Conservation (phyloP, 371 early-diverging fungal genomes). For the Haplosporangium sp. region DNA sequence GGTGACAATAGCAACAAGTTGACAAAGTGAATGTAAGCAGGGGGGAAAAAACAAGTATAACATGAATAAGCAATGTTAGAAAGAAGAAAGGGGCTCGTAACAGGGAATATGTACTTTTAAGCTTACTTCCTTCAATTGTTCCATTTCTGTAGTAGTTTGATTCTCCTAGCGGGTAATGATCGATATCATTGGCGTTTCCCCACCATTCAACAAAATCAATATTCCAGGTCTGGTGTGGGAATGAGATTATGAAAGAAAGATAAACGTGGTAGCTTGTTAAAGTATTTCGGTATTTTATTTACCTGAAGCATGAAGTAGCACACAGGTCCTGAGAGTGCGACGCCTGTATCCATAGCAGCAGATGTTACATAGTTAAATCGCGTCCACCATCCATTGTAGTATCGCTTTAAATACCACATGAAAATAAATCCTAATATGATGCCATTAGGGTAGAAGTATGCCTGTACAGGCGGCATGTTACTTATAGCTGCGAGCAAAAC, state of each 20-base stretch:
- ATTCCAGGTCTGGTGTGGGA: slow-evolving; percentile 22
- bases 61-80: too few species aligned
- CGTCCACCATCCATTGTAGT: slow-evolving; percentile 74
- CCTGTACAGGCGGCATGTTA: slow-evolving; percentile 75
- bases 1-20: too few species aligned
- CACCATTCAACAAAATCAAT: slow-evolving; percentile 29
- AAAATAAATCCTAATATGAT: slow-evolving; percentile 72
- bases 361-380: slow-evolving; percentile 80
- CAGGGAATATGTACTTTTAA: too few species aligned
- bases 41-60: too few species aligned
- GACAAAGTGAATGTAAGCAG: too few species aligned
- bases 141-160: slow-evolving; percentile 21
- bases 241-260: too few species aligned
- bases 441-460: slow-evolving; percentile 65
- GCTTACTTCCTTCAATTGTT: neutral
- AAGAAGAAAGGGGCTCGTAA: neutral
- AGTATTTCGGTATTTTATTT: neutral
- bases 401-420: slow-evolving; percentile 70
- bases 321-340: slow-evolving; percentile 58
- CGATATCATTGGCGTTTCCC: slow-evolving; percentile 19
- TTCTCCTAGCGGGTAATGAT: slow-evolving; percentile 38
- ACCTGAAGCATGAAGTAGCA: slow-evolving; percentile 41
- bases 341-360: slow-evolving; percentile 80
- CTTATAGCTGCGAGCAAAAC: slow-evolving; percentile 75
- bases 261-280: too few species aligned